phyloP scores from a whole-genome alignment of 176 grass and related monocot genomes.

The Cocos nucifera region DNA sequence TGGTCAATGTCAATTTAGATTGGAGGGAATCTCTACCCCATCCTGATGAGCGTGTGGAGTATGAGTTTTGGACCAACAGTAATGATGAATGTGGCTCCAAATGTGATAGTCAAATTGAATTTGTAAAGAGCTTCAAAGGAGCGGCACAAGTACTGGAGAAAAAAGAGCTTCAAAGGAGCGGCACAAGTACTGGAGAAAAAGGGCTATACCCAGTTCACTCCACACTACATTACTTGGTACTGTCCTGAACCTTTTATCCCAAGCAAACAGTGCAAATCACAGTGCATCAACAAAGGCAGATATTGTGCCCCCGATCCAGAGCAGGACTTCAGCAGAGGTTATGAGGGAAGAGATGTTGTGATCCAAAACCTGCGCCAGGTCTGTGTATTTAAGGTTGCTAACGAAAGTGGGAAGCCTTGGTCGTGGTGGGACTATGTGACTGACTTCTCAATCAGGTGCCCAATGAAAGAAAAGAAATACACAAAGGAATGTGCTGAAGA shows the following conservation, averaged over 20 bases:
- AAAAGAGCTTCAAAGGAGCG: constrained; percentile 73
- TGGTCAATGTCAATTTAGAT: constrained; percentile 83
- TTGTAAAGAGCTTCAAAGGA: constrained; percentile 77
- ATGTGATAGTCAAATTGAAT: constrained; percentile 84
- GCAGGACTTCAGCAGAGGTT: constrained; percentile 90
- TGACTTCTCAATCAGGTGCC: constrained; percentile 76
- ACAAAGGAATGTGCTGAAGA: constrained; percentile 75
- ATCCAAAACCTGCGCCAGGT: constrained; percentile 77
- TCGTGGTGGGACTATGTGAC: constrained; percentile 94
- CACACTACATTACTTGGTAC: constrained; percentile 88
- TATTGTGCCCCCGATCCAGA: constrained; percentile 80
- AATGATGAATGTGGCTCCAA: constrained; percentile 89
- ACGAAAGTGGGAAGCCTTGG: constrained; percentile 68
- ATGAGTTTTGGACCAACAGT: constrained; percentile 87
- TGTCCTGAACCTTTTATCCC: constrained; percentile 54
- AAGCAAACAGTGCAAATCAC: constrained; percentile 77
- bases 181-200: constrained; percentile 81
- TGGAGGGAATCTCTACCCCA: constrained; percentile 84
- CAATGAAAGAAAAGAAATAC: constrained; percentile 88
- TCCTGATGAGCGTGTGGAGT: constrained; percentile 77
- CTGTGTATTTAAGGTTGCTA: constrained; percentile 63
- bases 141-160: constrained; percentile 77
- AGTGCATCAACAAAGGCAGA: constrained; percentile 65
- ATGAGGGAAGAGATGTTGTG: constrained; percentile 92
- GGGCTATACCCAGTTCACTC: constrained; percentile 69